Percentiles rank a stretch among this genome's conserved stretches.
Evolutionary conservation across 495 filamentous ascomycete genomes (phyloP).

Genomic region (Pyrenula aspistea): DNA sequence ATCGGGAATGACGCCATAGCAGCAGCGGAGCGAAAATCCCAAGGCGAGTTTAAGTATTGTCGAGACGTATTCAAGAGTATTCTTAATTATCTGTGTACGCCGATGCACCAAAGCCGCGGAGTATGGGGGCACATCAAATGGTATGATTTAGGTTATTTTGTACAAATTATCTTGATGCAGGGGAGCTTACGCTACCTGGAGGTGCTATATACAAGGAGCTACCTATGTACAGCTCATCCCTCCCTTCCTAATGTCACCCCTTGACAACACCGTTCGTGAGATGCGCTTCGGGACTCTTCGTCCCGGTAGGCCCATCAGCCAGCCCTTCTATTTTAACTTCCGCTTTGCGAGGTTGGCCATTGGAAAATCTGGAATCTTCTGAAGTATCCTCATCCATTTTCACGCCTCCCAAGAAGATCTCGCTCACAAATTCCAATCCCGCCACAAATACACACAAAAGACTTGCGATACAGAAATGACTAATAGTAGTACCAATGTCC

Average conservation of each 20-base stretch:
- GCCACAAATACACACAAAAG: slow-evolving; percentile 84
- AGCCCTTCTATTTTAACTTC: slow-evolving; percentile 19
- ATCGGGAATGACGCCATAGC: neutral
- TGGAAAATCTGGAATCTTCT: neutral
- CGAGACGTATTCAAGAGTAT: too few relatives aligned
- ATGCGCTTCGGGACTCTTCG: slow-evolving; percentile 12
- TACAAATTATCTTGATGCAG: too few relatives aligned
- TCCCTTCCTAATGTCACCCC: neutral
- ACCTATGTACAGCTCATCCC: too few relatives aligned
- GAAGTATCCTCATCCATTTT: neutral
- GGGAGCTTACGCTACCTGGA: too few relatives aligned
- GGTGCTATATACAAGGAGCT: too few relatives aligned
- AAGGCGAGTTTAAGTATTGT: too few relatives aligned
- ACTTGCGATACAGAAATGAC: slow-evolving; percentile 86
- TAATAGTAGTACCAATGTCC: slow-evolving; percentile 94
- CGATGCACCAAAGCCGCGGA: too few relatives aligned
- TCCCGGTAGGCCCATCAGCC: slow-evolving; percentile 14
- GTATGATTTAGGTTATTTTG: too few relatives aligned
- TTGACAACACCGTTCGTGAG: neutral
- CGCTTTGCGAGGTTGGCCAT: slow-evolving; percentile 9
- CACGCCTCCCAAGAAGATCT: slow-evolving; percentile 61
- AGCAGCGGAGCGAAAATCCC: too few relatives aligned
- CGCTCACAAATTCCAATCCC: slow-evolving; percentile 73
- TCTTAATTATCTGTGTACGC: too few relatives aligned
- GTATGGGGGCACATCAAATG: too few relatives aligned